Percentiles rank a stretch among this genome's conserved stretches.
Evolutionary conservation across 768 basidiomycete species (phyloP).

Genomic region (Baorangia bicolor): DNA sequence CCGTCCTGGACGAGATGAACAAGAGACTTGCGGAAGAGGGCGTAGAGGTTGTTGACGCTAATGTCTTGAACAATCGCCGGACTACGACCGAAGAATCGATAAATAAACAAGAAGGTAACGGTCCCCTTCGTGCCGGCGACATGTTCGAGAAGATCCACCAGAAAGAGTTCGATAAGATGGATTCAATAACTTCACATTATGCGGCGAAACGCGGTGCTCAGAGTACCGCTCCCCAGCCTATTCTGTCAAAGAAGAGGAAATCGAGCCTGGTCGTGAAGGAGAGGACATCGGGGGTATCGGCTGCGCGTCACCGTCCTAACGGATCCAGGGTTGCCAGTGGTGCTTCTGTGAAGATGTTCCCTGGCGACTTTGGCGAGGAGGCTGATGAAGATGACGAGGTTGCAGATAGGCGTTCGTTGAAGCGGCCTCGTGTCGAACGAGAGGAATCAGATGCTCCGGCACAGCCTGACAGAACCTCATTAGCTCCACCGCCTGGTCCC

Average conservation of each 20-base stretch:
- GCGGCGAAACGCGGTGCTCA: constrained; percentile 39
- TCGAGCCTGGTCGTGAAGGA: constrained; percentile 49
- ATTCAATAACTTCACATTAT: constrained; percentile 61
- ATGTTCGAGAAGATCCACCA: constrained; percentile 62
- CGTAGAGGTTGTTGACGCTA: constrained; percentile 45
- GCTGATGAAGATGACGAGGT: constrained; percentile 44
- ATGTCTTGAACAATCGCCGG: constrained; percentile 41
- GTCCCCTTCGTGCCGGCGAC: constrained; percentile 26
- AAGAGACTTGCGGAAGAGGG: constrained; percentile 60
- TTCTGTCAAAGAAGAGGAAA: constrained; percentile 42
- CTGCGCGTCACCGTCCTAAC: constrained; percentile 22
- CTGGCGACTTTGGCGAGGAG: constrained; percentile 59
- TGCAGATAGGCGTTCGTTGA: constrained; percentile 41
- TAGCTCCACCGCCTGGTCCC: constrained; percentile 24
- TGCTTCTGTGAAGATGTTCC: constrained; percentile 37
- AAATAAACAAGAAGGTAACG: constrained; percentile 21
- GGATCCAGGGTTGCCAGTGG: constrained; percentile 27
- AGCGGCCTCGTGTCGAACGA: constrained; percentile 42
- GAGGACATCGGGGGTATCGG: constrained; percentile 17
- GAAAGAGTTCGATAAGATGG: constrained; percentile 72
- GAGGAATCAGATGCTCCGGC: constrained; percentile 24
- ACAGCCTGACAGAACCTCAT: constrained; percentile 36
- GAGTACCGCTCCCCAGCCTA: constrained; percentile 19
- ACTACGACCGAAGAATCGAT: constrained; percentile 3
- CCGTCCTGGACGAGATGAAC: constrained; percentile 83